Percentiles rank a stretch among this genome's conserved stretches.
Evolutionary conservation across 768 basidiomycete genomes (phyloP).

Genomic region (Panaeolus cyanescens): DNA sequence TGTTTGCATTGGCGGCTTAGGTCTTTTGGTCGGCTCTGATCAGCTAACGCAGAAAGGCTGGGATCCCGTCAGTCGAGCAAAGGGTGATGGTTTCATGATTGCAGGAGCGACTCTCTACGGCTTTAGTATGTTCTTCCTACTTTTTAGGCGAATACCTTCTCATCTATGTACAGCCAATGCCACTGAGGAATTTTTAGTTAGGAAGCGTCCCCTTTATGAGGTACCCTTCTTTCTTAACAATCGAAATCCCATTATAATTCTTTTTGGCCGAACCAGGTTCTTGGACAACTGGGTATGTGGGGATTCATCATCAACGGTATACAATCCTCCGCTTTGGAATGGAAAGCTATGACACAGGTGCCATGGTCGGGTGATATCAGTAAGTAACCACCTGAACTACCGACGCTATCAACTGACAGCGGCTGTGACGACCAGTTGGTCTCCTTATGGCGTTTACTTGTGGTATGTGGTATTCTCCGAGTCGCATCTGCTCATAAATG

Average conservation of each 20-base stretch:
- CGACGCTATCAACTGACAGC: slow-evolving; percentile 3
- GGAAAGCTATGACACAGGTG: slow-evolving; percentile 60
- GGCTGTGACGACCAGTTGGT: slow-evolving; percentile 35
- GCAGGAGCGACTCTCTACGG: slow-evolving; percentile 85
- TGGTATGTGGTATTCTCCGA: slow-evolving; percentile 24
- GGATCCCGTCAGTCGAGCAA: slow-evolving; percentile 61
- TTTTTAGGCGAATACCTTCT: background rate
- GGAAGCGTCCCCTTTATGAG: slow-evolving; percentile 79
- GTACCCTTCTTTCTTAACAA: slow-evolving; percentile 22
- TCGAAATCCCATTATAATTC: no score
- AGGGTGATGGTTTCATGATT: slow-evolving; percentile 88
- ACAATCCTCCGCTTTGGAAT: slow-evolving; percentile 77
- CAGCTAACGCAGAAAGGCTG: slow-evolving; percentile 77
- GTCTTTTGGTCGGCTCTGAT: slow-evolving; percentile 79
- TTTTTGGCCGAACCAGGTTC: no score
- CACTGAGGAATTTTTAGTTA: slow-evolving; percentile 86
- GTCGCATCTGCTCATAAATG: background rate
- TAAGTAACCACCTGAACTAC: slow-evolving; percentile 30
- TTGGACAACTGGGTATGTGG: slow-evolving; percentile 87
- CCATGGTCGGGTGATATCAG: slow-evolving; percentile 76
- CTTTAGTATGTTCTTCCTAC: slow-evolving; percentile 57
- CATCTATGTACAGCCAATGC: slow-evolving; percentile 64
- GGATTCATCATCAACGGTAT: slow-evolving; percentile 79
- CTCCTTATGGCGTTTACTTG: slow-evolving; percentile 41
- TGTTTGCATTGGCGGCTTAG: slow-evolving; percentile 76